Evolutionary conservation across 2,329 filamentous ascomycete genomes (phyloP).

Genomic region (Microascus cirrosus): DNA sequence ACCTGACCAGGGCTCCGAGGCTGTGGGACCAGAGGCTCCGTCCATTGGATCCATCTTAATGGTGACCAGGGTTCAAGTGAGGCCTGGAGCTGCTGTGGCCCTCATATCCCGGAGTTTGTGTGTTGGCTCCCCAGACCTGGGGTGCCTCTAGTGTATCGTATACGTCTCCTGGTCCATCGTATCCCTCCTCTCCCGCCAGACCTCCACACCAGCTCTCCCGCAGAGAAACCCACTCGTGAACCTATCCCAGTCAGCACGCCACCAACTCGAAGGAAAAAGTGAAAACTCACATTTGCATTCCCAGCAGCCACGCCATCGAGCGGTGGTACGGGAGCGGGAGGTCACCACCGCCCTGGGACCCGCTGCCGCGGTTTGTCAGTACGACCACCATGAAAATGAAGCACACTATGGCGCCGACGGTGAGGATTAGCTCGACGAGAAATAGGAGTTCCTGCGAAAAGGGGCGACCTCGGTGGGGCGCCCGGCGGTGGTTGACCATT

Average conservation of each 20-base stretch:
- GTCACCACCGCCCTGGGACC: neutral
- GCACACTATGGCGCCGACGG: neutral
- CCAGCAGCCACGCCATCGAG: constrained; percentile 1
- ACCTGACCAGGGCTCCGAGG: no score
- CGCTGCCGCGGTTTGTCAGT: neutral
- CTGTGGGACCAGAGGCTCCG: no score
- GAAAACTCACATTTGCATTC: constrained; percentile 1
- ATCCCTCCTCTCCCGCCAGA: neutral
- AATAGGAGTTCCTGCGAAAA: neutral
- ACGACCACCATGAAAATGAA: constrained; percentile 1
- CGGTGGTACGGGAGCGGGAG: neutral
- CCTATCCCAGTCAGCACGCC: neutral
- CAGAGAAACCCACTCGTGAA: neutral
- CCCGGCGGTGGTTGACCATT: neutral
- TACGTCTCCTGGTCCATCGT: neutral
- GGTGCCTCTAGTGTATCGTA: neutral
- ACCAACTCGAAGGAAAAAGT: neutral
- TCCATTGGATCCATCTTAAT: neutral
- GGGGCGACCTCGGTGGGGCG: neutral
- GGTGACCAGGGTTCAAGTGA: no score
- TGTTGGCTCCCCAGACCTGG: no score
- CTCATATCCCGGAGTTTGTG: no score
- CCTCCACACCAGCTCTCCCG: neutral
- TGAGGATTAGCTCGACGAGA: neutral
- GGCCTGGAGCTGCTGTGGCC: no score